Conservation (phyloP, 805 yeast genomes). For the Debaryomyces castellii region DNA sequence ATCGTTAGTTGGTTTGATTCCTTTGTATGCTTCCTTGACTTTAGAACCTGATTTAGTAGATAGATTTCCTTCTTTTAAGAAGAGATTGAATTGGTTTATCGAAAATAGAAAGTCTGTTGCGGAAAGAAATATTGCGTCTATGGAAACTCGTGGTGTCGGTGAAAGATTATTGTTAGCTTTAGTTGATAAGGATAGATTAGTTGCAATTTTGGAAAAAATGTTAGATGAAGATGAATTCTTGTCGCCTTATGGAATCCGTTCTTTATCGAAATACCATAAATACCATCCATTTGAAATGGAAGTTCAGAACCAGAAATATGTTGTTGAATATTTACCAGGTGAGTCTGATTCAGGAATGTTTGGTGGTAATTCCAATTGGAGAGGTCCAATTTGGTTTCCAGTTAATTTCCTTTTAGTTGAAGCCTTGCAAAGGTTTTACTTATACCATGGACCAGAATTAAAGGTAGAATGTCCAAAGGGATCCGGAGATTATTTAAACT, state of each 20-base stretch:
- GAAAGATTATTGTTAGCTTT: conserved; percentile 77
- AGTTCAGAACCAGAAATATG: conserved; percentile 71
- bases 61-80: conserved; percentile 77
- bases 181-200: conserved; percentile 76
- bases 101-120: conserved; percentile 68
- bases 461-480: conserved; percentile 88
- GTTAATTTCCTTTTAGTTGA: conserved; percentile 84
- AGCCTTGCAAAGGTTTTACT: conserved; percentile 79
- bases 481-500: conserved; percentile 69
- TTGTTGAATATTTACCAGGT: conserved; percentile 77
- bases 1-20: conserved; percentile 88
- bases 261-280: conserved; percentile 82
- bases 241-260: conserved; percentile 82
- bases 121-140: conserved; percentile 81
- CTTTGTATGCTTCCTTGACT: conserved; percentile 84
- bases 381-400: conserved; percentile 98
- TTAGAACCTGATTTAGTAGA: conserved; percentile 80
- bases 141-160: conserved; percentile 77
- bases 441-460: conserved; percentile 83
- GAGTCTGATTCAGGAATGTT: conserved; percentile 91
- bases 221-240: conserved; percentile 85
- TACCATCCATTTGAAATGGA: conserved; percentile 81
- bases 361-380: conserved; percentile 96
- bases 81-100: conserved; percentile 81
- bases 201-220: conserved; percentile 73